These are phyloP conservation scores for Ettlia oleoabundans DNA, from an alignment of 139 green algal genomes.

Conservation along the genomic window DNA sequence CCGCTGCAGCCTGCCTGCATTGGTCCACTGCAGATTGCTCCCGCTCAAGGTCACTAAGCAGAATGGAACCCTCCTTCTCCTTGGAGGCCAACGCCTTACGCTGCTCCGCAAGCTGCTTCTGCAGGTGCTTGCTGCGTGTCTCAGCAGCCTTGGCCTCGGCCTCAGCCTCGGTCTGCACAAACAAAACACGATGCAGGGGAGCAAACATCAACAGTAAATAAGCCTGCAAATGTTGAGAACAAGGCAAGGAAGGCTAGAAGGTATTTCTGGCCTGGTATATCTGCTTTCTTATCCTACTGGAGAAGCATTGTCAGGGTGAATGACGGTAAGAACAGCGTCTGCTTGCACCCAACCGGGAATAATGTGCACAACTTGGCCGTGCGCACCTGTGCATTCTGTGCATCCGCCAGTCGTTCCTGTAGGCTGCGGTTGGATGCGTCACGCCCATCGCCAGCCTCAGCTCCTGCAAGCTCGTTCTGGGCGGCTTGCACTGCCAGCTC, in stretches of 20 bases:
- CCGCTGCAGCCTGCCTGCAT: slow-evolving; percentile 49
- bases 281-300: no score
- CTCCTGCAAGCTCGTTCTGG: slow-evolving; percentile 71
- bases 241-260: no score
- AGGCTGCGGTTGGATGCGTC: slow-evolving; percentile 82
- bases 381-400: slow-evolving; percentile 63
- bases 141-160: slow-evolving; percentile 71
- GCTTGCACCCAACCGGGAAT: no score
- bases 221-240: no score
- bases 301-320: no score
- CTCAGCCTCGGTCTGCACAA: slow-evolving; percentile 58
- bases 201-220: background rate
- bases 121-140: slow-evolving; percentile 75
- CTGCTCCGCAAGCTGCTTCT: slow-evolving; percentile 83
- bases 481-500: slow-evolving; percentile 57
- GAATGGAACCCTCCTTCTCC: slow-evolving; percentile 75
- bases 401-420: slow-evolving; percentile 81
- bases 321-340: no score
- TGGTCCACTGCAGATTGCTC: slow-evolving; percentile 56
- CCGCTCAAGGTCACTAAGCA: slow-evolving; percentile 68
- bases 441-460: slow-evolving; percentile 83
- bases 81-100: slow-evolving; percentile 74
- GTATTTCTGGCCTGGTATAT: no score
- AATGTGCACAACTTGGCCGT: no score
- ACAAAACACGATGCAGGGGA: no score